A percentile compares a stretch with the other conserved stretches of the same genome.
phyloP scores from a whole-genome alignment of 352 stramenopile species.

The Phytophthora idaei region DNA sequence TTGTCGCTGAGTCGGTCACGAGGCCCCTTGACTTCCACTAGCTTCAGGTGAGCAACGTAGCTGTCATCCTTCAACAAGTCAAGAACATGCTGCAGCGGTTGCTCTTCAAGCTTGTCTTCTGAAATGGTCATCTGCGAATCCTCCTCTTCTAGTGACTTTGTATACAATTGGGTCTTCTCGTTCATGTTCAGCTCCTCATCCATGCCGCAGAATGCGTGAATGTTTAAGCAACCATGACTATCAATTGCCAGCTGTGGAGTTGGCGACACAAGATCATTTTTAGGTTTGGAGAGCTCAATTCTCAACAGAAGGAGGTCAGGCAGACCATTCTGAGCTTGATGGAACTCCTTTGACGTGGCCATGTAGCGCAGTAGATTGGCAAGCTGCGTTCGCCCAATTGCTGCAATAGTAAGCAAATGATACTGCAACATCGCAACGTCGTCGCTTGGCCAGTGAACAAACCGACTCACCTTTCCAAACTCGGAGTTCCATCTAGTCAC shows the following conservation, averaged over 20 bases:
- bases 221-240: conserved; percentile 47
- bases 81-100: conserved; percentile 25
- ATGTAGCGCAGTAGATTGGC: conserved; percentile 64
- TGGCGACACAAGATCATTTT: conserved; percentile 5
- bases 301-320: conserved; percentile 70
- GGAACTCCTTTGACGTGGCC: conserved; percentile 69
- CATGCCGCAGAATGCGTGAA: conserved; percentile 63
- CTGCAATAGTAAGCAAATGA: conserved; percentile 56
- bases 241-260: conserved; percentile 27
- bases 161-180: conserved; percentile 16
- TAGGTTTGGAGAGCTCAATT: conserved; percentile 16
- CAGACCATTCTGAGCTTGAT: conserved; percentile 74
- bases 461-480: conserved; percentile 64
- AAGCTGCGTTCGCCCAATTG: conserved; percentile 49
- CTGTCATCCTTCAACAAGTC: conserved; percentile 17
- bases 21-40: conserved; percentile 90
- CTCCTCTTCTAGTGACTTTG: conserved; percentile 3
- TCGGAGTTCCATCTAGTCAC: conserved; percentile 43
- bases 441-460: conserved; percentile 60
- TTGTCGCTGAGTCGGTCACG: conserved; percentile 85
- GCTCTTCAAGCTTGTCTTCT: conserved; percentile 22
- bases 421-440: conserved; percentile 45
- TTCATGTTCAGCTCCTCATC: conserved; percentile 60
- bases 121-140: background rate
- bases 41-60: conserved; percentile 47